A percentile compares a stretch with the other conserved stretches of the same genome.
Evolutionary conservation across 2,329 filamentous ascomycete genomes (phyloP).

Genomic region (Orbilia brochopaga): DNA sequence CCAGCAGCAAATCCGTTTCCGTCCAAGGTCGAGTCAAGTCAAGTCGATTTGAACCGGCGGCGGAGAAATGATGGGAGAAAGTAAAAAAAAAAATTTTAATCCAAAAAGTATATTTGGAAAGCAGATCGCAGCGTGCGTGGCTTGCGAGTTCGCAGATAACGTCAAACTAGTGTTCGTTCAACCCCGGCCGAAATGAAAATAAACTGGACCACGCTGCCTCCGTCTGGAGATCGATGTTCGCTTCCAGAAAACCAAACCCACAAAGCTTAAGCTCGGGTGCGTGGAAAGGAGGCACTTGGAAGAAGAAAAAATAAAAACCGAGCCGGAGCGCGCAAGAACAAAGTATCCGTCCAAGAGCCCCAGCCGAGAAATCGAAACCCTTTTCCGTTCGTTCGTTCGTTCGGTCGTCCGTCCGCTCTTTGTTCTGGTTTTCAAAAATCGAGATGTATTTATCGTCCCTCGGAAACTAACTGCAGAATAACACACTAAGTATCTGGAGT

Average conservation of each 20-base stretch:
- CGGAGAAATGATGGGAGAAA: background rate
- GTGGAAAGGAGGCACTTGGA: slow-evolving; percentile 49
- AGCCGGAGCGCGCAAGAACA: slow-evolving; percentile 40
- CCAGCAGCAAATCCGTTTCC: background rate
- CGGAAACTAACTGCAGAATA: background rate
- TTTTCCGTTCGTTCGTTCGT: background rate
- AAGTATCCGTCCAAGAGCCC: slow-evolving; percentile 26
- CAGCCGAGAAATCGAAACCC: slow-evolving; percentile 2
- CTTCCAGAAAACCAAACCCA: slow-evolving; percentile 34
- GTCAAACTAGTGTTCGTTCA: slow-evolving; percentile 6
- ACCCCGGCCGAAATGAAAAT: slow-evolving; percentile 12
- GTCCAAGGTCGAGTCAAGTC: too few relatives aligned
- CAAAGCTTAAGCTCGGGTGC: slow-evolving; percentile 48
- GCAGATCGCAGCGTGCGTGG: slow-evolving; percentile 2
- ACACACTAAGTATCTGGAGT: too few relatives aligned
- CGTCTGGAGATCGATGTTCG: slow-evolving; percentile 33
- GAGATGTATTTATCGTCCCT: background rate
- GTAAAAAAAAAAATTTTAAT: background rate
- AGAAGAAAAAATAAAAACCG: slow-evolving; percentile 48
- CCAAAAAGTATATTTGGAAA: background rate
- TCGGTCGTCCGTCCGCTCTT: too few relatives aligned
- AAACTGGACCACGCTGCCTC: slow-evolving; percentile 13
- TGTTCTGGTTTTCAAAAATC: background rate
- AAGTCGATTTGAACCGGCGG: background rate
- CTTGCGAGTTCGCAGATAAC: slow-evolving; percentile 1